Percentiles rank a stretch among this genome's conserved stretches.
Conservation (phyloP, 169 alveolate genomes). For the Ichthyophthirius multifiliis region DNA sequence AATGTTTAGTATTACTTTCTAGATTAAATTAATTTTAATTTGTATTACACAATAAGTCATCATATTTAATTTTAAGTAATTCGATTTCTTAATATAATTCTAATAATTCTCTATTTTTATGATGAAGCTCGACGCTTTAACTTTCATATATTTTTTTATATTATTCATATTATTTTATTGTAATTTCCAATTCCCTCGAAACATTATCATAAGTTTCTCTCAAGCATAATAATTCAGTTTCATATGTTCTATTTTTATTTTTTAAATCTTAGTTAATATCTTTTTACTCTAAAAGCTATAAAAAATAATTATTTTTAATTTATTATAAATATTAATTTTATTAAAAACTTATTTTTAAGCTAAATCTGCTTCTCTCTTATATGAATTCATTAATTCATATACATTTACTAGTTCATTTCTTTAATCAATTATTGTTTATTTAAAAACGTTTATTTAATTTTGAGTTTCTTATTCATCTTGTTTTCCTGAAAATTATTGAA, state of each 20-base stretch:
- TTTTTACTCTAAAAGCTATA: neutral
- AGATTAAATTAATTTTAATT: no score
- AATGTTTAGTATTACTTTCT: neutral
- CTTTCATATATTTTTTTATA: neutral
- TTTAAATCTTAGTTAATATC: neutral
- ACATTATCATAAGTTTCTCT: constrained; percentile 8
- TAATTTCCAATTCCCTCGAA: neutral
- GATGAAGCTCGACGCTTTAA: neutral
- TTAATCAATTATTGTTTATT: no score
- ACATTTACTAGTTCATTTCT: neutral
- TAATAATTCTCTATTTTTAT: neutral
- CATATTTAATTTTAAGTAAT: neutral
- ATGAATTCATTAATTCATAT: neutral
- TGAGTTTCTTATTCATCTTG: neutral
- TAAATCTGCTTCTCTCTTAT: neutral
- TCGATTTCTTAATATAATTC: neutral
- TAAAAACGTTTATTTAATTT: no score
- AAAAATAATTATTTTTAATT: neutral
- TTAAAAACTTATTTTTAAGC: neutral
- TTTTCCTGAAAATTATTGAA: neutral
- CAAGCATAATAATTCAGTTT: neutral
- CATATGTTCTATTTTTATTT: neutral
- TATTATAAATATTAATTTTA: neutral
- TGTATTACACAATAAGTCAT: neutral
- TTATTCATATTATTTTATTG: constrained; percentile 3